phyloP scores from a whole-genome alignment of 164 flowering plant genomes.

The Stephania japonica region DNA sequence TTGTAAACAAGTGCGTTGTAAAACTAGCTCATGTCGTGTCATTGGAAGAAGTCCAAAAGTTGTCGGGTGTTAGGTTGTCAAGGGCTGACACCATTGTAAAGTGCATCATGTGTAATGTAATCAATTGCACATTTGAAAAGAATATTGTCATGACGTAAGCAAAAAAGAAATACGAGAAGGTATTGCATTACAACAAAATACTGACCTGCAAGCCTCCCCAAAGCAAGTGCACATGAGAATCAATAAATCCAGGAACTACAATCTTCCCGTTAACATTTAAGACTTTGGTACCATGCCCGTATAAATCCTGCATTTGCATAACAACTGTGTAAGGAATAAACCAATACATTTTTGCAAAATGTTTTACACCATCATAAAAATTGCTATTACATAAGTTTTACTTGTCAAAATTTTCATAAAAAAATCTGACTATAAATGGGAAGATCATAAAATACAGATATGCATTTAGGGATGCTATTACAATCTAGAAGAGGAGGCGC shows the following conservation, averaged over 20 bases:
- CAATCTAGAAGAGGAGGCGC: too few species aligned
- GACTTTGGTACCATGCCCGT: slow-evolving; percentile 38
- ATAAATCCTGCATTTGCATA: slow-evolving; percentile 46
- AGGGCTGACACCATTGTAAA: too few species aligned
- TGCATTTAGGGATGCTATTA: too few species aligned
- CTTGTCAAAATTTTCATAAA: neutral
- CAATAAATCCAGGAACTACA: slow-evolving; percentile 93
- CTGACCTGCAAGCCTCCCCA: slow-evolving; percentile 83
- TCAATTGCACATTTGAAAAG: too few species aligned
- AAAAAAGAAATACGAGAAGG: neutral
- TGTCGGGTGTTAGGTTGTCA: too few species aligned
- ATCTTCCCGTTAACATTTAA: slow-evolving; percentile 67
- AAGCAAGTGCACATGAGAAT: slow-evolving; percentile 85
- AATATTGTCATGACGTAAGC: too few species aligned
- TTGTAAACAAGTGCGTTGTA: too few species aligned
- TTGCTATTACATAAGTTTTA: neutral
- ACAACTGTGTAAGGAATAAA: slow-evolving; percentile 3
- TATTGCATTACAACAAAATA: neutral
- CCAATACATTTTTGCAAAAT: neutral
- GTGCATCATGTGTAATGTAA: too few species aligned
- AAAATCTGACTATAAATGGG: neutral
- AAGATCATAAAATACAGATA: neutral
- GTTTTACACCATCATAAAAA: neutral
- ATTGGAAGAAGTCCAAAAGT: too few species aligned
- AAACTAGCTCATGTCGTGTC: too few species aligned